Conservation (phyloP, 768 basidiomycete genomes). For the Suillus fuscotomentosus region DNA sequence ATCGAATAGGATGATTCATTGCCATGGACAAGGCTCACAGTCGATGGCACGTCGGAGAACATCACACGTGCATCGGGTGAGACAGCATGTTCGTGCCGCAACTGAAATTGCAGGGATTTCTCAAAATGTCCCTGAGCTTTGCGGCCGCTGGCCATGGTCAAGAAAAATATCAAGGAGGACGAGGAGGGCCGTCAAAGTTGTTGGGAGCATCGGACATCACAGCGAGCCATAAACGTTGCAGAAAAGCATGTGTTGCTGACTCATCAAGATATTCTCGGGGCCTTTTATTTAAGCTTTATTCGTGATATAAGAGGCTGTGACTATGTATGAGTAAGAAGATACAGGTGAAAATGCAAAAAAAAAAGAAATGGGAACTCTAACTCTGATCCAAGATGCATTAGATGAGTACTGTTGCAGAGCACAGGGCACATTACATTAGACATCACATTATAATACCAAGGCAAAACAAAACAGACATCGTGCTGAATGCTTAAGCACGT, state of each 20-base stretch:
- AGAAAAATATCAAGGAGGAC: constrained; percentile 33
- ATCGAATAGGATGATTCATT: constrained; percentile 34
- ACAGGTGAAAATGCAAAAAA: no score
- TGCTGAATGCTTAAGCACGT: constrained; percentile 19
- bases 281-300: no score
- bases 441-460: constrained; percentile 1
- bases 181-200: constrained; percentile 47
- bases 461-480: not conserved
- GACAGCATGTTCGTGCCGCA: constrained; percentile 62
- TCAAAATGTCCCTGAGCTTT: not conserved
- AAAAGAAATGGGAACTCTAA: not conserved
- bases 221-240: constrained; percentile 8
- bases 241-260: constrained; percentile 8
- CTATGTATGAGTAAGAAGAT: no score
- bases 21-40: constrained; percentile 11
- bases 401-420: not conserved
- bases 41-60: constrained; percentile 47
- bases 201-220: constrained; percentile 33
- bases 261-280: not conserved
- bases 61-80: constrained; percentile 46
- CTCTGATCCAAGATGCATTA: not conserved
- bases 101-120: constrained; percentile 43
- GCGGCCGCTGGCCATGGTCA: constrained; percentile 7
- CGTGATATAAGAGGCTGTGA: no score
- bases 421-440: constrained; percentile 4